These are phyloP conservation scores for Xylaria sp. DNA, from an alignment of 2,329 filamentous ascomycete species.

Conservation along the genomic window DNA sequence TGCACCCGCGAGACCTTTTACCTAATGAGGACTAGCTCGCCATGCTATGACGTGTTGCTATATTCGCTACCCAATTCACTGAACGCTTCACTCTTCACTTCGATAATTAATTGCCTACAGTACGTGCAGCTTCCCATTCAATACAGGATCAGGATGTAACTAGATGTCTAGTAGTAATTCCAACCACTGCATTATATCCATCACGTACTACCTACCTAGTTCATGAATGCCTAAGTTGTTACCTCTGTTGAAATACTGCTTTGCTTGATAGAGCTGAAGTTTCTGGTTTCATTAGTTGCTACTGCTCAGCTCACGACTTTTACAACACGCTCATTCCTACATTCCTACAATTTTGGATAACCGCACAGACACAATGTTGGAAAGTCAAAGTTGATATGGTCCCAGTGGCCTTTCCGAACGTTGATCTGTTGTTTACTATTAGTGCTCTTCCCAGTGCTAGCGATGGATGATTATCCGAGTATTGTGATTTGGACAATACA, in stretches of 20 bases:
- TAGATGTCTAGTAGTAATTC: too few species aligned
- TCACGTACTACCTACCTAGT: too few species aligned
- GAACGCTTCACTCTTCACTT: too few species aligned
- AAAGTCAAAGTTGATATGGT: neutral
- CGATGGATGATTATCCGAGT: neutral
- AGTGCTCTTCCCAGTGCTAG: neutral
- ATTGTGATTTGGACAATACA: neutral
- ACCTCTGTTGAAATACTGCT: too few species aligned
- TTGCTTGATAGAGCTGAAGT: too few species aligned
- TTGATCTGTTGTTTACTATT: neutral
- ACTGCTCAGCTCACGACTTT: too few species aligned
- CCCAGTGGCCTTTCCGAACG: neutral
- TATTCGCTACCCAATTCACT: neutral
- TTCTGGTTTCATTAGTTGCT: too few species aligned
- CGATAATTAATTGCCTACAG: too few species aligned
- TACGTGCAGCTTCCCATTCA: too few species aligned
- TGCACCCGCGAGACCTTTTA: neutral
- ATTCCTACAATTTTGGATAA: neutral
- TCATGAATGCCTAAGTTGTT: too few species aligned
- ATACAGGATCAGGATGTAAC: too few species aligned
- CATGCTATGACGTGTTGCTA: conserved; percentile 24
- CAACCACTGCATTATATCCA: too few species aligned
- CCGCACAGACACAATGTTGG: neutral
- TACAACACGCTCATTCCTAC: neutral
- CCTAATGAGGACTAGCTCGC: conserved; percentile 20